Evolutionary conservation across 1,284 basidiomycete genomes (phyloP), one percentile per base, ranked within the genome.

Genomic region (Wolfiporia cocos): DNA sequence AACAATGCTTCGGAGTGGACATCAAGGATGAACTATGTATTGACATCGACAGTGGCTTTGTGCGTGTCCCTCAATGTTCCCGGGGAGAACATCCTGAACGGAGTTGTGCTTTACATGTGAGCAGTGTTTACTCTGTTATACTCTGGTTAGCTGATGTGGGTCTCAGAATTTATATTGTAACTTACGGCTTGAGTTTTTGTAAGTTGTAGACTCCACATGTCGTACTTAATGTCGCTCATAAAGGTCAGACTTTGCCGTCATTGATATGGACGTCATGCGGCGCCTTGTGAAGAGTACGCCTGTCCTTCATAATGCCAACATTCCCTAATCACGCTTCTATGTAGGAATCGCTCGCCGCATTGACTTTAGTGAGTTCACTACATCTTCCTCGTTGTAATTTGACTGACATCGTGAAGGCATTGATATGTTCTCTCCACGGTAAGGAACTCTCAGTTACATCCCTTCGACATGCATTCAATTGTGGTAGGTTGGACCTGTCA

Each of bases 1-100:
- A 77, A 76, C 61, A 91, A 91, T 57, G 81, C 84, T 2, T 82
- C 78, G 55, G 85, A 89, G 70, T 83, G 82, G 78, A 72, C 73
- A 7, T 85, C 81, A 37, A 63, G 84, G 42, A 61, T 81, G 33
- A 85, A 83, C 58, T 89, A 86, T 57, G 70, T 88, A 29, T 53
- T 71, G 19, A 86, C 82, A 7, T 71, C 83, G 29, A 61, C 69
- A 22, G 70, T 84, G 41, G 79, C 83, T 19, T 69, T 88, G 29
- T 66, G 70, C 23, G 72, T 82, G 40, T 71, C 72, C 23, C 57
- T 81, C 38, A 61, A 79, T 59, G 63, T 79, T 49, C 73, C 76
- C 33, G 74, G 74, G n/a, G 66, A 71, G 49, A 52, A 66, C 43
- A 63, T 78, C 3, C 59, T 83, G 26, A 65, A 76, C 48, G 78